Conservation (phyloP, 768 basidiomycete genomes). For the Sporobolomyces roseus region DNA sequence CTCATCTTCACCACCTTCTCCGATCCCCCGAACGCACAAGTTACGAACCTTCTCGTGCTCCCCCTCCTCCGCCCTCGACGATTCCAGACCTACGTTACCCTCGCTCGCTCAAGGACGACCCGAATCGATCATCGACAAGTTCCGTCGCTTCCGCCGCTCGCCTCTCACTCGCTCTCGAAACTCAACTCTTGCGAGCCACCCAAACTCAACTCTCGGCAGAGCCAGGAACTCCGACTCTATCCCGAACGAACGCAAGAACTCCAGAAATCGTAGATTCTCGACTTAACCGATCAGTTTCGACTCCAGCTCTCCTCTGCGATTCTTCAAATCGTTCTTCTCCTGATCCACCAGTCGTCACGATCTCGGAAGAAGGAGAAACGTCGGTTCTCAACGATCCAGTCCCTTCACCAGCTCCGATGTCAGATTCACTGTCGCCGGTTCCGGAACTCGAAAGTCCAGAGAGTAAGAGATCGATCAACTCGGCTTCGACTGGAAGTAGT, state of each 20-base stretch:
- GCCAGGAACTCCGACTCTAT: background rate
- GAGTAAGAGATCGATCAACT: background rate
- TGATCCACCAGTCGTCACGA: background rate
- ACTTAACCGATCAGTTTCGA: background rate
- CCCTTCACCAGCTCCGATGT: background rate
- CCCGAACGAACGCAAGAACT: background rate
- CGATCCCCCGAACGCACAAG: slow-evolving; percentile 6
- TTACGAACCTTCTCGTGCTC: slow-evolving; percentile 14
- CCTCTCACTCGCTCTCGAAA: slow-evolving; percentile 16
- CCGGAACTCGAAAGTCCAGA: slow-evolving; percentile 6
- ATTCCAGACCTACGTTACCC: background rate
- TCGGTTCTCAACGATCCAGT: too few relatives aligned
- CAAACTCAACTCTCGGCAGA: background rate
- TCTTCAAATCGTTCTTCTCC: background rate
- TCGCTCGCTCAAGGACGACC: background rate
- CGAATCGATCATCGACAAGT: slow-evolving; percentile 3
- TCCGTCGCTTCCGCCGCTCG: slow-evolving; percentile 7
- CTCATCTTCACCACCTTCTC: slow-evolving; percentile 37
- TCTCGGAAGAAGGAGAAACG: too few relatives aligned
- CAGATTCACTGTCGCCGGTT: slow-evolving; percentile 3
- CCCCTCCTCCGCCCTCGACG: slow-evolving; percentile 8
- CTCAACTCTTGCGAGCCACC: background rate
- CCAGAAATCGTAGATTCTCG: background rate
- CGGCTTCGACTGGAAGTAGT: slow-evolving; percentile 11
- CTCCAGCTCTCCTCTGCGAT: slow-evolving; percentile 2